These are phyloP conservation scores for Podila clonocystis DNA, from an alignment of 192 early-diverging fungal genomes.

Conservation along the genomic window DNA sequence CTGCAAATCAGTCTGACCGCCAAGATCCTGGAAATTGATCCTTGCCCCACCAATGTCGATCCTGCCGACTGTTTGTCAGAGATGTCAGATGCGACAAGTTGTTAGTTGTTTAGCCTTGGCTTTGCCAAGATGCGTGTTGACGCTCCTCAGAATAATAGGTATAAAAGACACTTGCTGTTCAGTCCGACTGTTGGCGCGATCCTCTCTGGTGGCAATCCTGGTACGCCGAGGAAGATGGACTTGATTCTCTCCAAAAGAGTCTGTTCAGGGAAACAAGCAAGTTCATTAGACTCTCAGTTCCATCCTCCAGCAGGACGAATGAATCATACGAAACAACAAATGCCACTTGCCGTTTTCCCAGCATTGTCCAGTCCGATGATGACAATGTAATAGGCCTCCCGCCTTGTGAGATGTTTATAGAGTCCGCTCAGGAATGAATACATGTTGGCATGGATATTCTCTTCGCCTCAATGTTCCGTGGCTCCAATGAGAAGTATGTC, in stretches of 20 bases:
- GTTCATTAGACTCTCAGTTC: neutral
- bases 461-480: neutral
- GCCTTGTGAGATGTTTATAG: constrained; percentile 88
- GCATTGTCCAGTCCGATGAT: constrained; percentile 96
- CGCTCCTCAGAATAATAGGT: too few species aligned
- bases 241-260: constrained; percentile 96
- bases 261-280: constrained; percentile 39
- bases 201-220: constrained; percentile 85
- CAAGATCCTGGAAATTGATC: constrained; percentile 96
- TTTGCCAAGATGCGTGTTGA: neutral
- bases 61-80: constrained; percentile 70
- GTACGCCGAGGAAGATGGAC: constrained; percentile 74
- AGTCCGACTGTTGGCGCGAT: constrained; percentile 95
- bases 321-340: too few species aligned
- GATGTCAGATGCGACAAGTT: neutral
- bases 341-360: constrained; percentile 87
- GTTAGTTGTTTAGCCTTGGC: neutral
- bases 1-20: constrained; percentile 89
- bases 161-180: constrained; percentile 72
- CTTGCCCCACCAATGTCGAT: constrained; percentile 73
- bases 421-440: constrained; percentile 92
- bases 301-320: too few species aligned
- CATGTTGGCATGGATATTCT: constrained; percentile 61
- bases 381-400: constrained; percentile 95
- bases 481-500: neutral